Conservation (phyloP, 352 stramenopile species). For the Sclerospora graminicola region DNA sequence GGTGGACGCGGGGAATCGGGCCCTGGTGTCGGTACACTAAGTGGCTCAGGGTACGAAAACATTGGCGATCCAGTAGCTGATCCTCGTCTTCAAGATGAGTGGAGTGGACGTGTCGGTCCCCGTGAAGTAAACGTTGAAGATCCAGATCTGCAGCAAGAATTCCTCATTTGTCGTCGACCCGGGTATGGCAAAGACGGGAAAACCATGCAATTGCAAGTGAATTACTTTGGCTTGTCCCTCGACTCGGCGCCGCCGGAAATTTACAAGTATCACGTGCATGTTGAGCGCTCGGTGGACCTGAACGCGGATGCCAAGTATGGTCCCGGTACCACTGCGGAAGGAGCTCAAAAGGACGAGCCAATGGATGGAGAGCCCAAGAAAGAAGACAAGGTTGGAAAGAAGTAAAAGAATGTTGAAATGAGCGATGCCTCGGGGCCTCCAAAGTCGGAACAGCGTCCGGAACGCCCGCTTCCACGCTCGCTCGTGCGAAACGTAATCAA, state of each 20-base stretch:
- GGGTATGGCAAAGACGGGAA: slow-evolving; percentile 22
- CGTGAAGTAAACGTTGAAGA: slow-evolving; percentile 34
- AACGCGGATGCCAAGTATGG: slow-evolving; percentile 36
- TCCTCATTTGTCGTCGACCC: slow-evolving; percentile 38
- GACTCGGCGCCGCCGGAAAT: slow-evolving; percentile 34
- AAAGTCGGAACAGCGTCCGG: slow-evolving; percentile 18
- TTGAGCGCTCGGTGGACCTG: slow-evolving; percentile 36
- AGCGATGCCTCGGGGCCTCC: slow-evolving; percentile 10
- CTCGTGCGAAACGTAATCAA: slow-evolving; percentile 58
- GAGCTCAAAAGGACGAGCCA: slow-evolving; percentile 30
- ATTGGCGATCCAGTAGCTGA: slow-evolving; percentile 42
- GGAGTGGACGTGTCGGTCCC: slow-evolving; percentile 24
- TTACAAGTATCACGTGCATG: slow-evolving; percentile 67
- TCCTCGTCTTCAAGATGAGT: slow-evolving; percentile 38
- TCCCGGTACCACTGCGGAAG: slow-evolving; percentile 12
- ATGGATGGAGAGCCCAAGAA: slow-evolving; percentile 28
- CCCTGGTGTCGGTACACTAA: slow-evolving; percentile 27
- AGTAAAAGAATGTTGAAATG: slow-evolving; percentile 44
- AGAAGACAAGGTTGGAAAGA: slow-evolving; percentile 22
- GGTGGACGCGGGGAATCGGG: slow-evolving; percentile 26
- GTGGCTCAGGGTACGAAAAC: slow-evolving; percentile 38
- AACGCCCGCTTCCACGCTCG: slow-evolving; percentile 29
- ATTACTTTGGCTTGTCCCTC: slow-evolving; percentile 58
- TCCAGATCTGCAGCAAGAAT: slow-evolving; percentile 26
- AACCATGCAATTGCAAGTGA: slow-evolving; percentile 35